Conservation (phyloP, 768 basidiomycete species). For the Russula abietina region DNA sequence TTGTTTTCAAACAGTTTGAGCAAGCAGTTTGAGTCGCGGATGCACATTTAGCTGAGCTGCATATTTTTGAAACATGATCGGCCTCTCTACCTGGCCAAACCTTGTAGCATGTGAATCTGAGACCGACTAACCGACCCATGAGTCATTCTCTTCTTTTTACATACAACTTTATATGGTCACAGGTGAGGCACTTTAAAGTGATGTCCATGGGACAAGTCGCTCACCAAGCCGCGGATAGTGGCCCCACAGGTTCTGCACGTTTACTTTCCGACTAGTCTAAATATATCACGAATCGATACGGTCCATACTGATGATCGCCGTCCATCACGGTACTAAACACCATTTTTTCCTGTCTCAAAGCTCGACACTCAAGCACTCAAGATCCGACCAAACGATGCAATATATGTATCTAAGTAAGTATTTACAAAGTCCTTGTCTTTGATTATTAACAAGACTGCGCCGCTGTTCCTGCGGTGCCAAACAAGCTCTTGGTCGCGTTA, state of each 20-base stretch:
- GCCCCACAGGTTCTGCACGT: neutral
- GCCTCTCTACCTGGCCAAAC: neutral
- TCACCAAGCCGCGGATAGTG: neutral
- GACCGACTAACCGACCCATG: neutral
- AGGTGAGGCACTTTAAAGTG: neutral
- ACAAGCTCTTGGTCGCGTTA: conserved; percentile 9
- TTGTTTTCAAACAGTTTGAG: too few species aligned
- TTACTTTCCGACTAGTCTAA: neutral
- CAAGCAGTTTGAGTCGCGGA: neutral
- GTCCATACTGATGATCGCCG: neutral
- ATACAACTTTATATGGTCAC: too few species aligned
- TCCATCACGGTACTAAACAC: neutral
- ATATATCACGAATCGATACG: neutral
- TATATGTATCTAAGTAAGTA: neutral
- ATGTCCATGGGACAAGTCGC: neutral
- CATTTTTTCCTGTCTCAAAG: neutral
- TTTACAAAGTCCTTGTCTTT: neutral
- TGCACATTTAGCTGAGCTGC: neutral
- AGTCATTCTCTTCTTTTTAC: neutral
- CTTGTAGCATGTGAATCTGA: neutral
- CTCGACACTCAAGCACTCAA: neutral
- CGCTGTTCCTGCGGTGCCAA: conserved; percentile 1
- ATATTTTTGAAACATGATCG: neutral
- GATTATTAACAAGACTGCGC: conserved; percentile 4
- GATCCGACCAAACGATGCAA: neutral